These are phyloP conservation scores for Emmonsia crescens DNA, from an alignment of 2,329 filamentous ascomycete genomes.

Conservation along the genomic window DNA sequence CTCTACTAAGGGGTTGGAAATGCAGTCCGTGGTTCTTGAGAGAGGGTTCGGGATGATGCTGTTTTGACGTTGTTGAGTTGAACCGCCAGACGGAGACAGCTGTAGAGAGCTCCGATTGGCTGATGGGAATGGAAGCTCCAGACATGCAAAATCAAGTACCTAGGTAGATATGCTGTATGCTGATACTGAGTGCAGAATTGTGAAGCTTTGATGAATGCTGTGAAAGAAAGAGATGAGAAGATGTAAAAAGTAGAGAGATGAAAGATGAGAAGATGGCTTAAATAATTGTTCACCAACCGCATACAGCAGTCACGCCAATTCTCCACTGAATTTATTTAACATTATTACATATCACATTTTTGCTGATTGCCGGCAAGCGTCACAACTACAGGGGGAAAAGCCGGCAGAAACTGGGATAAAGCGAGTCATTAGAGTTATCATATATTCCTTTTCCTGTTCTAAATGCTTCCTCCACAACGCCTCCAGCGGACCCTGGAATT, in stretches of 20 bases:
- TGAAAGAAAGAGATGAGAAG: background rate
- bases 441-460: background rate
- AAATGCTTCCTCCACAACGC: background rate
- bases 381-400: background rate
- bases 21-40: background rate
- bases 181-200: background rate
- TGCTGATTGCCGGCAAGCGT: background rate
- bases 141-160: background rate
- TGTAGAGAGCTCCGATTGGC: background rate
- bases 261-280: background rate
- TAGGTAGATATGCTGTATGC: too few relatives aligned
- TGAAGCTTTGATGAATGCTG: background rate
- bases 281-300: background rate
- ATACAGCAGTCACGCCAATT: background rate
- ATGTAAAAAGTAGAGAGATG: background rate
- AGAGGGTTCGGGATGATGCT: background rate
- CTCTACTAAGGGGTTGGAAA: background rate
- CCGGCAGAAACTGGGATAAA: background rate
- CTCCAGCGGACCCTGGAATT: background rate
- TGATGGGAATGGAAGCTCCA: background rate
- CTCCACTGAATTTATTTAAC: background rate
- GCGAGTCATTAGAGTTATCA: background rate
- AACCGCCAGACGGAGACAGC: conserved; percentile 1
- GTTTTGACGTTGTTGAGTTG: conserved; percentile 1
- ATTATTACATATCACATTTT: background rate